Base-by-base conservation (phyloP, 805 yeast genomes). In the Candida khao-thaluensis region DNA sequence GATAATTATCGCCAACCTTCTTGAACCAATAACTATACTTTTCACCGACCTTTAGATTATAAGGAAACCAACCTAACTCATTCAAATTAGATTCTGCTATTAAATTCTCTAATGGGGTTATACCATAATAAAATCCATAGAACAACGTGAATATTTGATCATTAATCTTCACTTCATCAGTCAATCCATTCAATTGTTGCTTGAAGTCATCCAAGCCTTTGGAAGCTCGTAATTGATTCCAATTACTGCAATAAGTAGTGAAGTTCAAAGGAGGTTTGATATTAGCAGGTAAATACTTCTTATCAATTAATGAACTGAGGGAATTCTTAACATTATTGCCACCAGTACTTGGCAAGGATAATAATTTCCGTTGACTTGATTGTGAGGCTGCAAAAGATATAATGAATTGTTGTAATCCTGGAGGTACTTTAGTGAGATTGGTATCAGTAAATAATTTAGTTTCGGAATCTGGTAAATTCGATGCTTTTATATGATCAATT, bases 51-150 rank as follows among this genome's bases (percentile, higher is more conserved):
- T 42, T 44, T 11, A 44, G 17, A 15, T 34, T 56, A 40, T 69
- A 69, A 1, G 74, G 74, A 39, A 48, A 62, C 74, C 74, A 69
- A 2, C 72, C 72, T 30, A 68, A 50, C 35, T 54, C 51, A 44
- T 61, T 62, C 40, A 69, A 59, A 40, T 60, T 57, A 2, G 59
- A 53, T 50, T 69, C 74, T 5, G 74, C 72, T 15, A 68, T 59
- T 34, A 66, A 53, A 47, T 67, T 66, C 42, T 69, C 74, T 20
- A 66, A 49, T 3, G 74, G 74, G 4, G 71, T 62, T 17, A 58
- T 45, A 2, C 72, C 74, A 44, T 65, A 66, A 47, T 66, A 69
- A 41, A 57, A 65, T 2, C 74, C 74, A 45, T 61, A 69, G 40
- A 69, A 69, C 18, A 69, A 56, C 8, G 65, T 71, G 53, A 62